phyloP scores from a whole-genome alignment of 805 yeast genomes.

The Ogataea dorogensis region DNA sequence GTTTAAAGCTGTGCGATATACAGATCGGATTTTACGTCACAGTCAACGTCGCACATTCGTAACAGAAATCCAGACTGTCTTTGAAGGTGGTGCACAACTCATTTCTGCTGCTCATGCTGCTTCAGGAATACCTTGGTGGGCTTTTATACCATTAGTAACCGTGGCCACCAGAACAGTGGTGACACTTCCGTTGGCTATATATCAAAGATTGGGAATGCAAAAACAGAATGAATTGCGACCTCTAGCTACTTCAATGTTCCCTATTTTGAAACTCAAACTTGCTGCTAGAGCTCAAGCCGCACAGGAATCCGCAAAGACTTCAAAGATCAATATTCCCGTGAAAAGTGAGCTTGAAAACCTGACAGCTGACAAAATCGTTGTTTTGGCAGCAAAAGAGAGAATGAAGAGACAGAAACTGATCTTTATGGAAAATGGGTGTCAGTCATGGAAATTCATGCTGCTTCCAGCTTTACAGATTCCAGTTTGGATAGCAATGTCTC shows the following conservation, averaged over 20 bases:
- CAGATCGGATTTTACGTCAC: neutral
- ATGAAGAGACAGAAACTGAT: constrained; percentile 69
- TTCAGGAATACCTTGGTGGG: constrained; percentile 81
- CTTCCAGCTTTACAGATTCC: constrained; percentile 85
- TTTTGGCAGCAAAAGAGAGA: constrained; percentile 74
- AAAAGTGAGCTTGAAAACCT: constrained; percentile 40
- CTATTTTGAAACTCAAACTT: constrained; percentile 60
- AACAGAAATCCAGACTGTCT: constrained; percentile 10
- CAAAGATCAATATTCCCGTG: constrained; percentile 22
- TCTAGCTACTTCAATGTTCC: constrained; percentile 68
- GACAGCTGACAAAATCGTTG: constrained; percentile 73
- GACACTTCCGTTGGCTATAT: constrained; percentile 76
- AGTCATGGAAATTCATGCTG: constrained; percentile 74
- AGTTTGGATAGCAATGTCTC: constrained; percentile 76
- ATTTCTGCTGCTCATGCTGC: constrained; percentile 49
- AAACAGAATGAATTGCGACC: constrained; percentile 74
- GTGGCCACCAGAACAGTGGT: constrained; percentile 58
- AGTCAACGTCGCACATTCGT: constrained; percentile 1
- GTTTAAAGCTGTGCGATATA: constrained; percentile 1
- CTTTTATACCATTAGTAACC: constrained; percentile 72
- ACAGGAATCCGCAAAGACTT: constrained; percentile 26
- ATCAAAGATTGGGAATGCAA: constrained; percentile 65
- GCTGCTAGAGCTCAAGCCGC: constrained; percentile 45
- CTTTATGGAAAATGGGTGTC: constrained; percentile 67
- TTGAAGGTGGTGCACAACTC: constrained; percentile 29